Percentiles rank a stretch among this genome's conserved stretches.
These are phyloP conservation scores for Grifola frondosa DNA, from an alignment of 1,284 basidiomycete species.

Conservation along the genomic window DNA sequence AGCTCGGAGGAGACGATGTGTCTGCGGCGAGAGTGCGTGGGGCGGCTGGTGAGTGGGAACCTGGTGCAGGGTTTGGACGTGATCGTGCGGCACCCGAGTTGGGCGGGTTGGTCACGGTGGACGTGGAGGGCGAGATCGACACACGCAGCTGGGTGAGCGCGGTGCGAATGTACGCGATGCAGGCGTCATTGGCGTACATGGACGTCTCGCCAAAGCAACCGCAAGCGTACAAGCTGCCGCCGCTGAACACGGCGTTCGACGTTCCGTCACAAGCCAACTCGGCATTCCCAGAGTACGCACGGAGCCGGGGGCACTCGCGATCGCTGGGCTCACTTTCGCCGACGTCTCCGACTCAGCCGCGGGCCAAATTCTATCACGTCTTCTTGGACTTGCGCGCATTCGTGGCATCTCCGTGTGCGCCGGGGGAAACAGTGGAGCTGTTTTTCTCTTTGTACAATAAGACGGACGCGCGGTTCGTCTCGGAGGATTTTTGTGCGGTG, in stretches of 20 bases:
- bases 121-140: conserved; percentile 76
- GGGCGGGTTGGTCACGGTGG: conserved; percentile 85
- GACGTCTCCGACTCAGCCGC: conserved; percentile 33
- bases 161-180: conserved; percentile 87
- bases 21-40: conserved; percentile 86
- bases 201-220: conserved; percentile 45
- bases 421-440: conserved; percentile 90
- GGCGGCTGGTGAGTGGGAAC: conserved; percentile 86
- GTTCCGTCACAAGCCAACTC: conserved; percentile 65
- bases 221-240: conserved; percentile 24
- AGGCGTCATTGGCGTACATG: conserved; percentile 80
- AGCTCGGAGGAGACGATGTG: conserved; percentile 85
- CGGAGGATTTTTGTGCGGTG: conserved; percentile 90
- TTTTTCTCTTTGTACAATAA: conserved; percentile 94
- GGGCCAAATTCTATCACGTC: conserved; percentile 82
- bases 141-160: conserved; percentile 81
- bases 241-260: conserved; percentile 29
- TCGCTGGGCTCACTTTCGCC: conserved; percentile 46
- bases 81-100: conserved; percentile 91
- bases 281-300: conserved; percentile 59
- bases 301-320: conserved; percentile 46
- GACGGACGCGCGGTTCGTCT: conserved; percentile 82
- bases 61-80: conserved; percentile 91
- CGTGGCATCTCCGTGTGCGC: conserved; percentile 84
- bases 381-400: conserved; percentile 90